Evolutionary conservation across 305 asterid genomes (phyloP), one percentile per base, ranked within the genome.

Genomic region (Rubia peregrina): DNA sequence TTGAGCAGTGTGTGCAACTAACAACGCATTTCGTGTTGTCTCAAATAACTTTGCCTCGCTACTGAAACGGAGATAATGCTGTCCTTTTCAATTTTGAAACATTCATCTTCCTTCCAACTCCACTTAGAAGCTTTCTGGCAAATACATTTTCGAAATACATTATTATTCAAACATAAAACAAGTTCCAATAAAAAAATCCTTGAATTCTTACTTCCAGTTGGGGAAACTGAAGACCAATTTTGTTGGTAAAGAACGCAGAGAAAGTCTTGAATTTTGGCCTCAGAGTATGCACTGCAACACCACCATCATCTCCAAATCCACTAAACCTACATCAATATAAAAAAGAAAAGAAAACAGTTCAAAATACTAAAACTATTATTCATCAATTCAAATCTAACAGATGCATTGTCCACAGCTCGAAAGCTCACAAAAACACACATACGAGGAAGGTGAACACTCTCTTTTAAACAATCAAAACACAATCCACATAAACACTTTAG

Each of bases 291-390:
- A 88, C 96, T 26, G 96, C 91, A 63, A 86, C 90, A 65, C 98
- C 97, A 42, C 98, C 98, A 81, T 92, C 89, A 64, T 66, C 82
- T 33, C 95, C 95, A 51, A 88, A 90, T 76, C 85, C 96, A 75
- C 55, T 86, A 79, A 85, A 87, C 87, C 98, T 90, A 64, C 38
- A 21, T 73, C 1, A 24, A 56, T 11, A 30, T 1, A 30, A 30
- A 30, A 30, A 30, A 30, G 36, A 30, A 30, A 70, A 17, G 16
- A 17, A 40, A 24, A 51, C 22, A 16, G 56, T 30, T 67, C 38
- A 62, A 49, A 51, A 30, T 13, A 65, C 21, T 22, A 0, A 6
- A 6, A 24, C 38, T 30, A 65, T 65, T 42, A 8, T 40, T 65
- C 36, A 40, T 41, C n/a, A 19, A 19, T 41, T 65, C 22, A 38